A percentile compares a stretch with the other conserved stretches of the same genome.
phyloP scores from a whole-genome alignment of 768 basidiomycete species.

The Polyporus arcularius region DNA sequence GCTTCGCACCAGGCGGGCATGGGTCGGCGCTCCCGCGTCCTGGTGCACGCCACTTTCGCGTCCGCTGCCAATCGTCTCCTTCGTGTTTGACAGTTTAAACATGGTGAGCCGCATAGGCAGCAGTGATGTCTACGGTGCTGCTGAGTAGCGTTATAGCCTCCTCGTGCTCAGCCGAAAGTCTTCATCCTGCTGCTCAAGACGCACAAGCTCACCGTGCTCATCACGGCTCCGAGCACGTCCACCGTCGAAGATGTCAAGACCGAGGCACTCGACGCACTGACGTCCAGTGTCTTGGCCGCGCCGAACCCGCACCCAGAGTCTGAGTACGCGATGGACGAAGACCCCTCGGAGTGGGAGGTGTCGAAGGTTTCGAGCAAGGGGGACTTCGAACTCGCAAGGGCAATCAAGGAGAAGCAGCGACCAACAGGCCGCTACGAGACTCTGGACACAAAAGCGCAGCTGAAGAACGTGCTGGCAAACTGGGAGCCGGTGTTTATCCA shows the following conservation, averaged over 20 bases:
- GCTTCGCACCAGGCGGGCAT: slow-evolving; percentile 6
- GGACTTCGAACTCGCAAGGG: slow-evolving; percentile 69
- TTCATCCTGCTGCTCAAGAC: slow-evolving; percentile 74
- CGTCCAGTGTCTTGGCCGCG: slow-evolving; percentile 43
- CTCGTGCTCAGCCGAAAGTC: slow-evolving; percentile 56
- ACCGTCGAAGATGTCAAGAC: slow-evolving; percentile 61
- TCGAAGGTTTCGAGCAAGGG: slow-evolving; percentile 37
- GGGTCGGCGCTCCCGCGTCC: slow-evolving; percentile 6
- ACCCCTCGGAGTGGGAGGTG: slow-evolving; percentile 33
- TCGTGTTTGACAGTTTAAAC: not conserved
- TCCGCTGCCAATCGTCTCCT: not conserved
- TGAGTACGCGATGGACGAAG: slow-evolving; percentile 17
- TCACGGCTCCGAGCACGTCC: slow-evolving; percentile 54
- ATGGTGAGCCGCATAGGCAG: not conserved
- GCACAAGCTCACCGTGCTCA: slow-evolving; percentile 67
- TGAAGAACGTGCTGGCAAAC: slow-evolving; percentile 53
- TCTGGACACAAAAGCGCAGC: slow-evolving; percentile 46
- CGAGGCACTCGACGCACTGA: slow-evolving; percentile 63
- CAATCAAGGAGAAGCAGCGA: slow-evolving; percentile 51
- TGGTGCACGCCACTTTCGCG: slow-evolving; percentile 3
- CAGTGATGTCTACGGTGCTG: too few species aligned
- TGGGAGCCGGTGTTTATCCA: slow-evolving; percentile 74
- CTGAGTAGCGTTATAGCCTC: slow-evolving; percentile 38
- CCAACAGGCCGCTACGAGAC: slow-evolving; percentile 52
- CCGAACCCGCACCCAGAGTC: slow-evolving; percentile 17